Evolutionary conservation across 2,329 filamentous ascomycete genomes (phyloP), one percentile per base, ranked within the genome.

Genomic region (Davidsoniella australis): DNA sequence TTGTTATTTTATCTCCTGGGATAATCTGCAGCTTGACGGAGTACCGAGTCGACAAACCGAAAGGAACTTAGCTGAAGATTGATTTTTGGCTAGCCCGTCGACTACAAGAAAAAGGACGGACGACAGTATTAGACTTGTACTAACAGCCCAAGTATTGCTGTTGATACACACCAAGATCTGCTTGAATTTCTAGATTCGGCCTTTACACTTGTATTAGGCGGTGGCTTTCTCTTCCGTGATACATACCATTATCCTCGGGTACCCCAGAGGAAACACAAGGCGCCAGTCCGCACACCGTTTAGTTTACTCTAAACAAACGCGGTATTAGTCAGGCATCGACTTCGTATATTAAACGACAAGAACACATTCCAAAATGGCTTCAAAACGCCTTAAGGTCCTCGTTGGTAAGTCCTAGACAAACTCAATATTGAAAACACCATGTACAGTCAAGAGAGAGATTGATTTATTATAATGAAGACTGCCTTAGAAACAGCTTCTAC

Each of bases 311-410:
- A 33, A 33, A 33, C 29, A 33, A 33, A 33, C 29, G 29, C 29
- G 29, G 29, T 12, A 33, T 33, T 5, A 33, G 29, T 33, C 29
- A 4, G 29, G 29, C 4, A 33, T 10, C 29, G 29, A 33, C 29
- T 5, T 9, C 29, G 29, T 33, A 33, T 33, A 9, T 33, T 14
- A 20, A 24, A 9, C 41, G 10, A 42, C 12, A 23, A 17, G 18
- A 39, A 47, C 18, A 47, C 36, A 41, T 14, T 26, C 36, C n/a
- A 41, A 45, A 17, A 52, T 52, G 50, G 50, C 50, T 18, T 41
- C 45, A 20, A 52, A 52, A 48, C 45, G 50, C 12, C 46, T 52
- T 12, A 45, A 48, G 40, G 46, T 52, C 40, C 50, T 52, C 29
- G 41, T 46, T 37, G 50, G 50, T 52, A 48, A 45, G 50, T 52